Percentiles rank a stretch among this genome's conserved stretches.
These are phyloP conservation scores for Neotropicomus parvogracilis DNA, from an alignment of 1,284 basidiomycete genomes.

Conservation along the genomic window DNA sequence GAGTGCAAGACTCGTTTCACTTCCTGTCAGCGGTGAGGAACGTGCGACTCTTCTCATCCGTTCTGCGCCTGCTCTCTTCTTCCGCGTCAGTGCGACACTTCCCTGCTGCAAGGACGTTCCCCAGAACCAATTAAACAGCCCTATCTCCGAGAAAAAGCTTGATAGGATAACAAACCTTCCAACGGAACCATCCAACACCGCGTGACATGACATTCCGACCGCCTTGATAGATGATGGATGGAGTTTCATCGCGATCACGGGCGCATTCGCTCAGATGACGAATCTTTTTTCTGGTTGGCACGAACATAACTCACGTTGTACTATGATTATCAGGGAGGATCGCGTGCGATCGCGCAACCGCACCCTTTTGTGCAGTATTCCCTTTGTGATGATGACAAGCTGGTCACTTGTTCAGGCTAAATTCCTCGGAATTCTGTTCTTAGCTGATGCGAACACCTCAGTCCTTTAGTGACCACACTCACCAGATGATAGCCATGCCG, in stretches of 20 bases:
- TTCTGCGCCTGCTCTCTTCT: slow-evolving; percentile 19
- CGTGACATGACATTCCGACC: slow-evolving; percentile 44
- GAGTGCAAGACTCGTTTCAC: slow-evolving; percentile 5
- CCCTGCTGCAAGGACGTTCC: slow-evolving; percentile 34
- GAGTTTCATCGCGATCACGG: slow-evolving; percentile 41
- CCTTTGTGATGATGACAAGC: slow-evolving; percentile 45
- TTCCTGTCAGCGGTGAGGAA: slow-evolving; percentile 18
- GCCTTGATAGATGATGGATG: slow-evolving; percentile 52
- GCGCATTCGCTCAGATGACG: slow-evolving; percentile 36
- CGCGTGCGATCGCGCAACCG: no score
- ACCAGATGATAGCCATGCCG: slow-evolving; percentile 36
- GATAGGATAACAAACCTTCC: neutral
- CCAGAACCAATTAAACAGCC: slow-evolving; percentile 39
- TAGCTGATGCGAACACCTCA: slow-evolving; percentile 25
- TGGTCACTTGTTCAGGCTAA: slow-evolving; percentile 44
- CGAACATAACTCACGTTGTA: slow-evolving; percentile 32
- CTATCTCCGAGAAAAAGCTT: neutral
- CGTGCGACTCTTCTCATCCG: slow-evolving; percentile 23
- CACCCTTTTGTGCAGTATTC: no score
- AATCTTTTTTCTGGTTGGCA: slow-evolving; percentile 21
- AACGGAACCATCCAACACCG: slow-evolving; percentile 39
- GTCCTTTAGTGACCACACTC: slow-evolving; percentile 7
- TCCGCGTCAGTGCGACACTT: slow-evolving; percentile 31
- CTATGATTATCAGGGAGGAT: slow-evolving; percentile 31
- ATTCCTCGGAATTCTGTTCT: slow-evolving; percentile 39